These are phyloP conservation scores for Diaporthe sp. DNA, from an alignment of 2,329 filamentous ascomycete genomes.

Conservation along the genomic window DNA sequence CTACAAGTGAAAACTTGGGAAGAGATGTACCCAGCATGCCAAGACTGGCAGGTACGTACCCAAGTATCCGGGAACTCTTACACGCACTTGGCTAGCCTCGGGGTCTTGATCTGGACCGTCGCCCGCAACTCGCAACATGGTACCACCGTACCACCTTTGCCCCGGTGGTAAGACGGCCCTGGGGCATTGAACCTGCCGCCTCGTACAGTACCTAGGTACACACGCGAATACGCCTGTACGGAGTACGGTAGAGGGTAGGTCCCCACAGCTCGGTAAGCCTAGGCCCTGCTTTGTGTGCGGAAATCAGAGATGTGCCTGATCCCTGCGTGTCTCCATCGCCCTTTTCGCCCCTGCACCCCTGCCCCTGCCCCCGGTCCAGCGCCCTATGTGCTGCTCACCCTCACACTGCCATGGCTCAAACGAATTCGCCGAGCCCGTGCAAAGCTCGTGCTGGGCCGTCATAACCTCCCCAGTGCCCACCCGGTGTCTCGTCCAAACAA, in stretches of 20 bases:
- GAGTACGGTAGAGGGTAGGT: background rate
- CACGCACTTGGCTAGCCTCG: constrained; percentile 14
- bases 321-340: constrained; percentile 2
- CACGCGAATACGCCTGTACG: background rate
- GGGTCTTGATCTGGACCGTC: constrained; percentile 10
- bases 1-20: too few species aligned
- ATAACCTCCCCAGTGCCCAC: constrained; percentile 9
- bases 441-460: constrained; percentile 19
- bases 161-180: constrained; percentile 12
- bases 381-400: constrained; percentile 1
- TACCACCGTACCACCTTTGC: background rate
- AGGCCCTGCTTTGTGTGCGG: constrained; percentile 21
- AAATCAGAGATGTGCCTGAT: constrained; percentile 5
- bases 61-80: background rate
- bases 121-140: background rate
- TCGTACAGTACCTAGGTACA: background rate
- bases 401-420: constrained; percentile 12
- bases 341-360: background rate
- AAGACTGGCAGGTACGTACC: background rate
- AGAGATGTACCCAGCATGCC: background rate
- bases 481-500: background rate
- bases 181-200: background rate
- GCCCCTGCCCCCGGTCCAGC: background rate
- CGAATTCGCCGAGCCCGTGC: constrained; percentile 2
- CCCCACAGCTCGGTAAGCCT: constrained; percentile 19